Conservation (phyloP, 495 filamentous ascomycete species). For the Pyrenula aspistea region DNA sequence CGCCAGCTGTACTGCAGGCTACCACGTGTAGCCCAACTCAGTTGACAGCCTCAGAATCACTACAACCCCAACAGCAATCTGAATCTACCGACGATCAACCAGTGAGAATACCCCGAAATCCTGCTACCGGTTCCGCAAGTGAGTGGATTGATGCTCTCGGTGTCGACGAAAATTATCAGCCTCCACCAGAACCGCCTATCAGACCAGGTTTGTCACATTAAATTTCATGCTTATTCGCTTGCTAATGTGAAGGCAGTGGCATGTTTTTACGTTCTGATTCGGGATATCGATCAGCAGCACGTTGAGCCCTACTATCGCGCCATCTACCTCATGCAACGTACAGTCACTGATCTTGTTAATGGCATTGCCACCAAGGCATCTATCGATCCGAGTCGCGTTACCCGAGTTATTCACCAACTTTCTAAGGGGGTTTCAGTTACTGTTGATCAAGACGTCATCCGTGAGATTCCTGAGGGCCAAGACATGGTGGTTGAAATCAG, state of each 20-base stretch:
- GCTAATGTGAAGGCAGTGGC: conserved; percentile 42
- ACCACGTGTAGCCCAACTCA: not conserved
- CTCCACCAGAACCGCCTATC: conserved; percentile 56
- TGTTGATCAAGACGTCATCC: conserved; percentile 82
- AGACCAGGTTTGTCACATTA: conserved; percentile 48
- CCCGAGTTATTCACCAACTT: conserved; percentile 58
- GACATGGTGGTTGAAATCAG: conserved; percentile 66
- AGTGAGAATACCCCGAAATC: not conserved
- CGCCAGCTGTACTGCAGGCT: not conserved
- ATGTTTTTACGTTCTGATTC: conserved; percentile 72
- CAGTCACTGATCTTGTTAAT: conserved; percentile 53
- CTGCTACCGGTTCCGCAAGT: not conserved
- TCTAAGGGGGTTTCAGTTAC: conserved; percentile 66
- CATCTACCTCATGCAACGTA: conserved; percentile 72
- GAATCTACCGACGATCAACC: not conserved
- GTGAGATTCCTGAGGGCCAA: conserved; percentile 79
- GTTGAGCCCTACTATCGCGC: conserved; percentile 66
- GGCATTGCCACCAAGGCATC: conserved; percentile 66
- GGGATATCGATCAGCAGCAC: conserved; percentile 34
- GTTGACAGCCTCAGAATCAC: not conserved
- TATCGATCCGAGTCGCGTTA: conserved; percentile 57
- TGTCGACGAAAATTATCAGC: conserved; percentile 74
- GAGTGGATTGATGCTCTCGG: conserved; percentile 68
- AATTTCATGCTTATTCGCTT: conserved; percentile 1
- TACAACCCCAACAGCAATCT: not conserved